Percentiles rank a stretch among this genome's conserved stretches.
phyloP scores from a whole-genome alignment of 495 filamentous ascomycete genomes.

The Melanomma pulvis-pyrius region DNA sequence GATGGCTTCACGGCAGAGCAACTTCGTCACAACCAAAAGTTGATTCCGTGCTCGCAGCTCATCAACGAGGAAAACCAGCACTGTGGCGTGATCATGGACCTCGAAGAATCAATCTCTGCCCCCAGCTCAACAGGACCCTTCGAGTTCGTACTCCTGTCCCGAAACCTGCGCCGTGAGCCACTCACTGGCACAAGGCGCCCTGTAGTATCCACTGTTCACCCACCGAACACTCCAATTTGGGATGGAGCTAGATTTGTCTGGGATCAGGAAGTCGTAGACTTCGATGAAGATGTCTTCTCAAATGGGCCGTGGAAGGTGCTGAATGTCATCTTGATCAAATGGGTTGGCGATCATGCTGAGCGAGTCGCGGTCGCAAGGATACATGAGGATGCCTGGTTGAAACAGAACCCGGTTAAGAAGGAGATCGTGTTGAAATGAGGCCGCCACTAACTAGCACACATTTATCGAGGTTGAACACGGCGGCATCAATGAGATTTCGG shows the following conservation, averaged over 20 bases:
- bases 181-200: neutral
- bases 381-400: constrained; percentile 30
- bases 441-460: neutral
- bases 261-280: constrained; percentile 20
- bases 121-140: constrained; percentile 1
- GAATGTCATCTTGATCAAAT: constrained; percentile 31
- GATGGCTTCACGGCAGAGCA: constrained; percentile 22
- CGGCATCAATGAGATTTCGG: neutral
- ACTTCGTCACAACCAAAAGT: constrained; percentile 3
- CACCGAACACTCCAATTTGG: constrained; percentile 34
- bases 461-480: neutral
- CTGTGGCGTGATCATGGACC: constrained; percentile 35
- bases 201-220: constrained; percentile 19
- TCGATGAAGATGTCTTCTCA: constrained; percentile 13
- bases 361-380: constrained; percentile 25
- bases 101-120: constrained; percentile 6
- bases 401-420: constrained; percentile 7
- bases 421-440: constrained; percentile 22
- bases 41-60: constrained; percentile 27
- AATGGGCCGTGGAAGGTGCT: constrained; percentile 27
- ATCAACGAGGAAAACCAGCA: constrained; percentile 17
- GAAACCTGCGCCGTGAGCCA: constrained; percentile 13
- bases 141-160: constrained; percentile 29
- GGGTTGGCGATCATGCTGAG: constrained; percentile 21
- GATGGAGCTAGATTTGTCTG: constrained; percentile 21